Evolutionary conservation across 2,329 filamentous ascomycete species (phyloP).

Genomic region (Hypoxylon sp.): DNA sequence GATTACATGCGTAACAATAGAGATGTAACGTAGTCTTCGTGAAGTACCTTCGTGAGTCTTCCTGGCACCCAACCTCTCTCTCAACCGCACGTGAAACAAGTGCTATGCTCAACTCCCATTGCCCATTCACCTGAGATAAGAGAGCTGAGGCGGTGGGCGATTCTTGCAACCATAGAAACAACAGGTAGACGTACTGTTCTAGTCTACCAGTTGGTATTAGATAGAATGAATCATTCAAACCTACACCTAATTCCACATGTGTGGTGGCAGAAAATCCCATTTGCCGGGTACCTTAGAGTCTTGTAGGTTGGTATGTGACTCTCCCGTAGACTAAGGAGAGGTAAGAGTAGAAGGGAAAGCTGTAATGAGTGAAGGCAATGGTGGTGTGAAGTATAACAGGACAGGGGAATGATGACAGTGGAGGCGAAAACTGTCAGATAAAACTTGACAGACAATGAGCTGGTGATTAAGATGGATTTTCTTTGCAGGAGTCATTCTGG

Average conservation of each 20-base stretch:
- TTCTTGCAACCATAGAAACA: neutral
- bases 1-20: neutral
- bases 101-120: no score
- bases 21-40: neutral
- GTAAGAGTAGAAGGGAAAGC: neutral
- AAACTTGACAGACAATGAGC: neutral
- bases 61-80: neutral
- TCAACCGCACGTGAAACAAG: no score
- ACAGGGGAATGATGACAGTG: neutral
- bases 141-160: neutral
- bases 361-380: neutral
- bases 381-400: neutral
- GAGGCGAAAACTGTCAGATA: neutral
- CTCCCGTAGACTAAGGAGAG: neutral
- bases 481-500: neutral
- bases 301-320: neutral
- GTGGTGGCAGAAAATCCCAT: neutral
- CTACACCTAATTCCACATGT: neutral
- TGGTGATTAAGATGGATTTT: neutral
- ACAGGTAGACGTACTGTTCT: neutral
- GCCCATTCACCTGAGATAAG: neutral
- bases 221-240: neutral
- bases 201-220: neutral
- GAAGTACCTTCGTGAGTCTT: neutral
- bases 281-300: neutral